Evolutionary conservation across 148 eudicot genomes (phyloP), one percentile per base, ranked within the genome.

Genomic region (Spergularia marina): DNA sequence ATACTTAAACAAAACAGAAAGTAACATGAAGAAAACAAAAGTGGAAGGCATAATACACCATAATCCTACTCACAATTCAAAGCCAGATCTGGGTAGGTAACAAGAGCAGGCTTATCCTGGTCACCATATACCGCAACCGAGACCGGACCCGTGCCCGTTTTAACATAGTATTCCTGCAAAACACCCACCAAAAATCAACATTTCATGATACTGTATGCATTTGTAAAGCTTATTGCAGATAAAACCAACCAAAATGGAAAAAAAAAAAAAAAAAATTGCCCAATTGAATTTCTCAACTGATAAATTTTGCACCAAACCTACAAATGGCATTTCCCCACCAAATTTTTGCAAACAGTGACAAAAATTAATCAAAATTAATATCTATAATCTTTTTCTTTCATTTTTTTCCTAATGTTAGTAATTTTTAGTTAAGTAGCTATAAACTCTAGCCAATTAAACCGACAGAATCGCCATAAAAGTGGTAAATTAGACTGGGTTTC

Each of bases 51-150:
- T 5, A n/a, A 62, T n/a, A 60, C 57, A 60, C 10, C 18, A 21
- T 68, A 61, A 59, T 14, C n/a, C 14, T 52, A 84, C 98, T 91
- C 78, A 93, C 98, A 85, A 81, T 89, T 93, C 69, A 93, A 79
- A 76, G 88, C 98, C 76, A 93, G 71, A 85, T 93, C 98, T 49
- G 98, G 98, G 86, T 93, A 93, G 18, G 98, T 93, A 57, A 93
- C 79, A 62, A 93, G 90, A 71, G 94, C 98, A 12, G 98, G 98
- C 81, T 91, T 93, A 80, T 89, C 94, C 65, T 82, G 88, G 76
- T 93, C 98, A 67, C 98, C 98, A 82, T 78, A 84, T 10, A 93
- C 87, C 71, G 87, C 62, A 52, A 93, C 98, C 30, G 96, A 89
- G 17, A 93, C 88, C 8, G 71, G 81, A 70, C 98, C 98, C 65